Conservation (phyloP, 352 stramenopile genomes). For the Globisporangium cederbergense region DNA sequence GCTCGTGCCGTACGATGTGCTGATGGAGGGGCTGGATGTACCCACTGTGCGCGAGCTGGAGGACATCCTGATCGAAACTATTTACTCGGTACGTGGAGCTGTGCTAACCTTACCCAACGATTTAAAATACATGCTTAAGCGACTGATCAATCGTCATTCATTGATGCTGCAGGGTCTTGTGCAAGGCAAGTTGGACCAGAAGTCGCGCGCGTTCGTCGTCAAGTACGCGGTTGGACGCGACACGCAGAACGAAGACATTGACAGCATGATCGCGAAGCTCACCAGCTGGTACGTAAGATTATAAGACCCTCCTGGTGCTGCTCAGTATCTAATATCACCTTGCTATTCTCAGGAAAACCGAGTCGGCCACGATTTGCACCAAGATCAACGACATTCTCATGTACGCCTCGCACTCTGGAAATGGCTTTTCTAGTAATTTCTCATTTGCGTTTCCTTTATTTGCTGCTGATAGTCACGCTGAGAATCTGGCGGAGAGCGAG, state of each 20-base stretch:
- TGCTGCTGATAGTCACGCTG: slow-evolving; percentile 35
- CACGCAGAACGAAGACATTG: slow-evolving; percentile 80
- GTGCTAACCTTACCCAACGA: not conserved
- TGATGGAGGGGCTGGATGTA: slow-evolving; percentile 80
- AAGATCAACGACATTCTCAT: slow-evolving; percentile 71
- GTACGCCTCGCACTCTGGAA: slow-evolving; percentile 22
- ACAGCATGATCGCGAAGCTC: slow-evolving; percentile 88
- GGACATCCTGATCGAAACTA: slow-evolving; percentile 92
- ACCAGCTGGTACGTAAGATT: slow-evolving; percentile 48
- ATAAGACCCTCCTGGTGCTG: not conserved
- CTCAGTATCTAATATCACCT: not conserved
- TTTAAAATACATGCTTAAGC: not conserved
- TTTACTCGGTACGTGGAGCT: slow-evolving; percentile 77
- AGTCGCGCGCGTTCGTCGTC: slow-evolving; percentile 71
- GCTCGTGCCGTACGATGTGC: slow-evolving; percentile 78
- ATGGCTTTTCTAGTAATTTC: not conserved
- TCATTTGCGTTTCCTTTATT: not conserved
- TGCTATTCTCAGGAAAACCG: slow-evolving; percentile 37
- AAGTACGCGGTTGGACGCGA: slow-evolving; percentile 89
- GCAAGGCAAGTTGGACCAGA: slow-evolving; percentile 90
- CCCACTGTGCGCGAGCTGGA: slow-evolving; percentile 85
- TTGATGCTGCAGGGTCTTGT: slow-evolving; percentile 60
- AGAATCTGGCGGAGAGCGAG: slow-evolving; percentile 53
- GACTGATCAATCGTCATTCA: too few species aligned
- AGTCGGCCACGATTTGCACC: slow-evolving; percentile 51